phyloP scores from a whole-genome alignment of 2,329 filamentous ascomycete genomes.

The Fusarium odoratissimum region DNA sequence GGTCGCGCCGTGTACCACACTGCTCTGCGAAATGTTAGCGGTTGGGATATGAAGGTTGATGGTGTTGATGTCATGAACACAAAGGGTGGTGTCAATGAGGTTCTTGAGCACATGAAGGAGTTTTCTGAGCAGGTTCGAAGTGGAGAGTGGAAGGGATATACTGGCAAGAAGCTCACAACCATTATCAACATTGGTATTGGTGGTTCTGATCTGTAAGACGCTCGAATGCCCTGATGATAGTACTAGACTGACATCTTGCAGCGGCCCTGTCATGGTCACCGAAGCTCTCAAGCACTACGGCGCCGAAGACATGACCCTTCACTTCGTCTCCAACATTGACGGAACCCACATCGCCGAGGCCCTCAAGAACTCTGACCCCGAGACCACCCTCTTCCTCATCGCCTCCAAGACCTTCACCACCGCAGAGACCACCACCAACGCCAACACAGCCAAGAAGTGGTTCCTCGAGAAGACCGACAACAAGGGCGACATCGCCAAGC shows the following conservation, averaged over 20 bases:
- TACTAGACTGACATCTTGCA: constrained; percentile 51
- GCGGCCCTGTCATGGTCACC: constrained; percentile 98
- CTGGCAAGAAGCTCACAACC: constrained; percentile 95
- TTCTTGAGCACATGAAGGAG: constrained; percentile 97
- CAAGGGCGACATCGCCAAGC: constrained; percentile 93
- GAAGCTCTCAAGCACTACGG: constrained; percentile 97
- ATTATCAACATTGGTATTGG: constrained; percentile 99
- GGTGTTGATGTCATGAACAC: constrained; percentile 92
- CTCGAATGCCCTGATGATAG: neutral
- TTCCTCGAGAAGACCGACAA: constrained; percentile 84
- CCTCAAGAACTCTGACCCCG: constrained; percentile 86
- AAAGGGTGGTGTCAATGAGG: constrained; percentile 87
- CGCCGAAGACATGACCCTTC: constrained; percentile 84
- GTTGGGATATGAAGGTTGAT: constrained; percentile 85
- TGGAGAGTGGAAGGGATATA: constrained; percentile 96
- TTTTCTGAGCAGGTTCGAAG: constrained; percentile 95
- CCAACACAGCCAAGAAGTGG: constrained; percentile 96
- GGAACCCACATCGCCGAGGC: constrained; percentile 98
- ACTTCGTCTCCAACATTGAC: constrained; percentile 99
- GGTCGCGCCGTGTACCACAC: constrained; percentile 95
- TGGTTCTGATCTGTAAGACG: constrained; percentile 83
- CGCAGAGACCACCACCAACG: constrained; percentile 96
- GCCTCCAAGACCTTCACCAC: constrained; percentile 99
- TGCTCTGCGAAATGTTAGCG: constrained; percentile 89
- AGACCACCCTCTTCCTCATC: constrained; percentile 98